Conservation (phyloP, 331 rosid species). For the Rosa hybrid region DNA sequence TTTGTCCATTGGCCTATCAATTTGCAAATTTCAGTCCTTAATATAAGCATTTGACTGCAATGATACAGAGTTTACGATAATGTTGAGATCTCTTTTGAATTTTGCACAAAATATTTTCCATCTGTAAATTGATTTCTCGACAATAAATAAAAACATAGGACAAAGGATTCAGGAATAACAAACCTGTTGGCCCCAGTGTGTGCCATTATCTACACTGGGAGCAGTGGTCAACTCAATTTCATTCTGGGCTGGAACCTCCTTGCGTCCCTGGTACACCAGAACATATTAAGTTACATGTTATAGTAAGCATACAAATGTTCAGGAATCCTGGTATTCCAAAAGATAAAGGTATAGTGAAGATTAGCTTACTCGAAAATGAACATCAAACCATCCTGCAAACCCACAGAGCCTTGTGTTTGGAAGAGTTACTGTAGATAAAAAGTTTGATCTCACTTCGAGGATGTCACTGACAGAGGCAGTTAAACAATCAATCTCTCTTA, state of each 20-base stretch:
- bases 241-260: constrained; percentile 78
- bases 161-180: constrained; percentile 6
- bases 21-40: neutral
- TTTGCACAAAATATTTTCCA: neutral
- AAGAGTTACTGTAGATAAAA: constrained; percentile 53
- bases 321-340: neutral
- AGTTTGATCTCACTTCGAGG: constrained; percentile 63
- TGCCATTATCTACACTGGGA: constrained; percentile 63
- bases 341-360: constrained; percentile 6
- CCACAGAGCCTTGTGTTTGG: constrained; percentile 74
- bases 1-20: neutral
- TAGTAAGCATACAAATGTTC: constrained; percentile 10
- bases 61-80: neutral
- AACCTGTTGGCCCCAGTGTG: constrained; percentile 99
- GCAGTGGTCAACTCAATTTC: constrained; percentile 87
- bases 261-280: constrained; percentile 70
- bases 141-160: neutral
- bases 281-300: constrained; percentile 6
- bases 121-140: neutral
- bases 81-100: neutral
- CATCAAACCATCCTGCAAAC: constrained; percentile 97
- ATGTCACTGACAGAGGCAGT: constrained; percentile 83
- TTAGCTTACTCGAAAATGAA: constrained; percentile 81
- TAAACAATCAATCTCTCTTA: constrained; percentile 89
- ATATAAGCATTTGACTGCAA: neutral